Evolutionary conservation across 257 asterid species (phyloP), one percentile per base, ranked within the genome.

Genomic region (Prunella vulgaris): DNA sequence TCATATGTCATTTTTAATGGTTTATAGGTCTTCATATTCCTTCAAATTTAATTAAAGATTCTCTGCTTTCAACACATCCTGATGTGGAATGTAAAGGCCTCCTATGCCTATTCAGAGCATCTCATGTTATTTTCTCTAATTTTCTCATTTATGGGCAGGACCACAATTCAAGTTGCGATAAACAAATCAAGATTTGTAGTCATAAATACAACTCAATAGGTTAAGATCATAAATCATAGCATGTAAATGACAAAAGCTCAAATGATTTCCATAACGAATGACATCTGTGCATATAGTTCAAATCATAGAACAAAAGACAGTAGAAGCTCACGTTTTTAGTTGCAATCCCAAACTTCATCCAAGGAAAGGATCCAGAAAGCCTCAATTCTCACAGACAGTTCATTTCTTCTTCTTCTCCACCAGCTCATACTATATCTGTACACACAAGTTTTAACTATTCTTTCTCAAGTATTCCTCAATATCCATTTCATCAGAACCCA

Each of bases 381-480:
- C 46, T 42, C 46, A 69, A 37, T 15, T n/a, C 68, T 53, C 66
- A 58, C 25, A 25, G 59, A 42, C 42, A 18, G 3, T 53, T 33
- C 51, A 53, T 25, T 48, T 71, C 64, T 25, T 37, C 64, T 25
- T 37, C 67, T 12, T 46, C 71, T 21, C 59, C 63, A 68, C 46
- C 66, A 5, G 64, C 81, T 56, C 59, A 60, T 12, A 25, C 72
- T 27, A 14, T 40, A 64, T 20, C 49, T 21, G 12, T 38, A 38
- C 4, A 17, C 12, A 51, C 21, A 49, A 49, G 20, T 57, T 64
- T 61, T 35, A 66, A 49, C 69, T 66, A 62, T 4, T 20, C 20
- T 65, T 77, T 71, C 65, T 78, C 76, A 83, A 44, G 74, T 77
- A 84, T 32, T 81, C 81, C 54, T 76, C 79, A 71, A 83, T 78